These are phyloP conservation scores for Trypanosoma avium DNA, from an alignment of 208 protist genomes.

Conservation along the genomic window DNA sequence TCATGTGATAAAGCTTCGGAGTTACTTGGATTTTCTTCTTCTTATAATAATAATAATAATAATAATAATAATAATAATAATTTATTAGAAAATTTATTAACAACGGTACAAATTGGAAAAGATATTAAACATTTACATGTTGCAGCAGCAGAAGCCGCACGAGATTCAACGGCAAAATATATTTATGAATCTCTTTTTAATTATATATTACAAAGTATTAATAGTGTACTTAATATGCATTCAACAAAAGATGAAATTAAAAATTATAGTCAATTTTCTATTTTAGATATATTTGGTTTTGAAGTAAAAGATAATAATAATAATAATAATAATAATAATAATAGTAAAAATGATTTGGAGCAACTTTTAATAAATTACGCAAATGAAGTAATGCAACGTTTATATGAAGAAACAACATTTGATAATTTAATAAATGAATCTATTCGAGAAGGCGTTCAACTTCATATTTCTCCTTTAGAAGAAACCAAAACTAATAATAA, in stretches of 20 bases:
- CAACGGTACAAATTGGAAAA: conserved; percentile 17
- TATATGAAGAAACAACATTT: conserved; percentile 24
- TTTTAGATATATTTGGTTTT: conserved; percentile 32
- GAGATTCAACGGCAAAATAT: conserved; percentile 17
- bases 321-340: conserved; percentile 21
- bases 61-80: not conserved
- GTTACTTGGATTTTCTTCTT: conserved; percentile 14
- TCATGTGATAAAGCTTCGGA: conserved; percentile 7
- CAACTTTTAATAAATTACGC: conserved; percentile 30
- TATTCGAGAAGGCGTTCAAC: conserved; percentile 21
- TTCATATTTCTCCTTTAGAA: conserved; percentile 2
- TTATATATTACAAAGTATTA: conserved; percentile 9
- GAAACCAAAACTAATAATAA: too few relatives aligned
- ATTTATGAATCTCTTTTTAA: conserved; percentile 28
- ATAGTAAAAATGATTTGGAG: conserved; percentile 24
- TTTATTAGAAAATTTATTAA: conserved; percentile 13
- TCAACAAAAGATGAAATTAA: not conserved
- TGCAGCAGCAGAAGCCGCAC: conserved; percentile 15
- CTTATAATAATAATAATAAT: not conserved
- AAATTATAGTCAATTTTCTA: not conserved
- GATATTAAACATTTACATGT: conserved; percentile 21
- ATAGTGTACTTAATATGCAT: not conserved
- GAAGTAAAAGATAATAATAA: conserved; percentile 17
- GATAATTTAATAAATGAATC: conserved; percentile 10
- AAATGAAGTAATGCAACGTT: conserved; percentile 24